A percentile compares a stretch with the other conserved stretches of the same genome.
Evolutionary conservation across 345 rosid species (phyloP).

Genomic region (Microcos paniculata): DNA sequence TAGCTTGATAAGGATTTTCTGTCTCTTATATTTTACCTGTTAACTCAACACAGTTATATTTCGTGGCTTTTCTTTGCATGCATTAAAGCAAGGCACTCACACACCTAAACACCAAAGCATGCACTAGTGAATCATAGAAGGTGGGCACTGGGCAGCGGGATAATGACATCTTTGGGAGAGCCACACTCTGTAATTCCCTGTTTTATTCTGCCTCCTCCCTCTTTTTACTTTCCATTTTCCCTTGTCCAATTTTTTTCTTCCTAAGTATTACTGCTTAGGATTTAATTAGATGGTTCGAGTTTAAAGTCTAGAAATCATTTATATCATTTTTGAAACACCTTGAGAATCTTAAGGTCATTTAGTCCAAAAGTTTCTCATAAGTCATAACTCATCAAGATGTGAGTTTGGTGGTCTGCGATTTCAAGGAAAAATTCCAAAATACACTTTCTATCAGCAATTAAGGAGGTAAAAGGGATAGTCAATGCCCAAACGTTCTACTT

Average conservation of each 20-base stretch:
- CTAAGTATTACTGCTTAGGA: neutral
- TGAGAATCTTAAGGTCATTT: neutral
- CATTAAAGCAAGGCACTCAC: no score
- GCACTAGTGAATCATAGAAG: neutral
- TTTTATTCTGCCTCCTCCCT: neutral
- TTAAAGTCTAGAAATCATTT: neutral
- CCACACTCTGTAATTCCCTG: neutral
- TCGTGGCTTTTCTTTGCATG: neutral
- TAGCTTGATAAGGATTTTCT: conserved; percentile 16
- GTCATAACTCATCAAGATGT: conserved; percentile 5
- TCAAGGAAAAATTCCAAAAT: neutral
- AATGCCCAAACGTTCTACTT: neutral
- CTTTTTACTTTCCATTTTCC: neutral
- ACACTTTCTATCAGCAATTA: neutral
- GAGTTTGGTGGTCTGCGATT: neutral
- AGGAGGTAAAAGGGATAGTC: neutral
- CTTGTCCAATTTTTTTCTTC: neutral
- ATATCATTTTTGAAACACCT: neutral
- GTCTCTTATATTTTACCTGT: neutral
- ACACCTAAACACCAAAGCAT: no score
- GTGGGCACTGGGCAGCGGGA: neutral
- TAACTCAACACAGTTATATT: neutral
- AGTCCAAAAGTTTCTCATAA: neutral
- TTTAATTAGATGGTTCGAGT: neutral
- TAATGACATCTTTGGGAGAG: neutral